phyloP scores from a whole-genome alignment of 1,284 basidiomycete genomes.

The Cryptococcus sp. region DNA sequence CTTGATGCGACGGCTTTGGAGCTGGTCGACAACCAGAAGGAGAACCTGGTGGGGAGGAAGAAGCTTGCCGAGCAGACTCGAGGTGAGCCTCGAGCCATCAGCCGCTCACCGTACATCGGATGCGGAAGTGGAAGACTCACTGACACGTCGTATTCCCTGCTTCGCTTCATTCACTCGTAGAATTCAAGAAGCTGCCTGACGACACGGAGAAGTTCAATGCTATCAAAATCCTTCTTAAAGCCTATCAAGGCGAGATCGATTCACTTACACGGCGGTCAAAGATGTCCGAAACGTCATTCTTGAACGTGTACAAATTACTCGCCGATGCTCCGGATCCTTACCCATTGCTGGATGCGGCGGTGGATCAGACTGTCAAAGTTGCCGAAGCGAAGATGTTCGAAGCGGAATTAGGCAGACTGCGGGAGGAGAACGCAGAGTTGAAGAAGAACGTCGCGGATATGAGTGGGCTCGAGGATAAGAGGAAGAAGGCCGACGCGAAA shows the following conservation, averaged over 20 bases:
- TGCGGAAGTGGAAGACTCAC: neutral
- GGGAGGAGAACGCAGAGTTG: conserved; percentile 76
- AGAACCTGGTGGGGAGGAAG: conserved; percentile 89
- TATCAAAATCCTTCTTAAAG: conserved; percentile 87
- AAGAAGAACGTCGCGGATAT: conserved; percentile 69
- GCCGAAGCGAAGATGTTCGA: conserved; percentile 76
- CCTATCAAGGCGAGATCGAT: conserved; percentile 96
- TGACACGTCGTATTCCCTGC: neutral
- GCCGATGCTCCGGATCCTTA: conserved; percentile 95
- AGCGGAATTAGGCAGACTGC: conserved; percentile 66
- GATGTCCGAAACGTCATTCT: conserved; percentile 86
- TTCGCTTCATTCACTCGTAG: conserved; percentile 54
- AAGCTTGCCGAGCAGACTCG: conserved; percentile 89
- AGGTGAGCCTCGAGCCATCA: no score
- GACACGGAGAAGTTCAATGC: conserved; percentile 79
- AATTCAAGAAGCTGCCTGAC: conserved; percentile 85
- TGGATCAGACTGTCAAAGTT: conserved; percentile 86
- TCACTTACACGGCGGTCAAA: conserved; percentile 88
- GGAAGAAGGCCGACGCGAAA: conserved; percentile 71
- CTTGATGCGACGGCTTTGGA: conserved; percentile 87
- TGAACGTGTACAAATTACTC: conserved; percentile 89
- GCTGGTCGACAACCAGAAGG: conserved; percentile 96
- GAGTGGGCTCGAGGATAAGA: conserved; percentile 67
- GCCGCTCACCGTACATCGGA: neutral
- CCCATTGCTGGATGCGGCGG: conserved; percentile 87